A percentile compares a stretch with the other conserved stretches of the same genome.
These are phyloP conservation scores for Arthrinium puccinioides DNA, from an alignment of 2,329 filamentous ascomycete genomes.

Conservation along the genomic window DNA sequence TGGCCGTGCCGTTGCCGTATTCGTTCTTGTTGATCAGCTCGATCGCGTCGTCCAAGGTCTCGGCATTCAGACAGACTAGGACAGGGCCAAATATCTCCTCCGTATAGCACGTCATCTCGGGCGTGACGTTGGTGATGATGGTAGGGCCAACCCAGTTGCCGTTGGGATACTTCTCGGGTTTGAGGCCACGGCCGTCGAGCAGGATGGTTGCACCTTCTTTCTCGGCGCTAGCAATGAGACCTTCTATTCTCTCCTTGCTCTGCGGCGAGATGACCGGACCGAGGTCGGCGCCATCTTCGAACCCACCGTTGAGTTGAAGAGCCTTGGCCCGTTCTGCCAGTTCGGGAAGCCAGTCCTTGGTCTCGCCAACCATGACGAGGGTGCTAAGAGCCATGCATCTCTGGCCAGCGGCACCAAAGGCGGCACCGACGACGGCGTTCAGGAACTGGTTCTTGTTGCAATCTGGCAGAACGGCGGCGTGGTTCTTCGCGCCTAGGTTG, in stretches of 20 bases:
- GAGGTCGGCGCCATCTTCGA: conserved; percentile 72
- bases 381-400: conserved; percentile 83
- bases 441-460: conserved; percentile 87
- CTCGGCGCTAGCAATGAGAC: conserved; percentile 68
- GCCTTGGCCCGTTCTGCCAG: conserved; percentile 68
- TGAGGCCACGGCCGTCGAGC: conserved; percentile 71
- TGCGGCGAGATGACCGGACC: conserved; percentile 77
- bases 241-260: conserved; percentile 72
- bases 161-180: conserved; percentile 71
- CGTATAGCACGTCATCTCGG: conserved; percentile 75
- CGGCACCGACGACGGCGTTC: conserved; percentile 76
- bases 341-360: conserved; percentile 74
- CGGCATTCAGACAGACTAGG: conserved; percentile 71
- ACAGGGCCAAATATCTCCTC: conserved; percentile 86
- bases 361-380: conserved; percentile 77
- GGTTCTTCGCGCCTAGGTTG: conserved; percentile 84
- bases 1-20: conserved; percentile 80
- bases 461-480: conserved; percentile 76
- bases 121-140: conserved; percentile 73
- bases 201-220: conserved; percentile 74
- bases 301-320: conserved; percentile 71
- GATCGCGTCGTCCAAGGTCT: conserved; percentile 73
- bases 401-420: conserved; percentile 79
- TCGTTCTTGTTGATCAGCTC: conserved; percentile 78
- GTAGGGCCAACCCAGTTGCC: conserved; percentile 83